Percentiles rank a stretch among this genome's conserved stretches.
These are phyloP conservation scores for Sindora glabra DNA, from an alignment of 306 rosid species.

Conservation along the genomic window DNA sequence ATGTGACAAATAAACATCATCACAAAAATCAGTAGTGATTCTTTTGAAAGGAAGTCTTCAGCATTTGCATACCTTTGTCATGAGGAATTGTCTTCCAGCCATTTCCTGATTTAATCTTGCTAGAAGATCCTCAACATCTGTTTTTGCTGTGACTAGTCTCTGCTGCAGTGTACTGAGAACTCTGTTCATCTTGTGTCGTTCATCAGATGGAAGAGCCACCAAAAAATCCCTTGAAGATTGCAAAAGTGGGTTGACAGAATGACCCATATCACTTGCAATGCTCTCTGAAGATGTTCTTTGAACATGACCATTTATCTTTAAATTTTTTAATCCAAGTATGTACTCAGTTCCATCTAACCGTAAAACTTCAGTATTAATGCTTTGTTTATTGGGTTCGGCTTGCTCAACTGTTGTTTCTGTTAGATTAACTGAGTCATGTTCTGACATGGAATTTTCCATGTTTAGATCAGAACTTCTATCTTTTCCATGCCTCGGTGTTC, in stretches of 20 bases:
- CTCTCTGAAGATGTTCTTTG: slow-evolving; percentile 45
- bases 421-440: slow-evolving; percentile 25
- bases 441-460: slow-evolving; percentile 27
- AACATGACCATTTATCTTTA: slow-evolving; percentile 30
- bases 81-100: slow-evolving; percentile 71
- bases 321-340: slow-evolving; percentile 23
- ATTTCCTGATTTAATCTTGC: slow-evolving; percentile 85
- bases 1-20: neutral
- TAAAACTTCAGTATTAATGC: slow-evolving; percentile 28
- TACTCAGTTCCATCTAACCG: slow-evolving; percentile 62
- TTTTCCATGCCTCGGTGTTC: slow-evolving; percentile 38
- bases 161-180: slow-evolving; percentile 52
- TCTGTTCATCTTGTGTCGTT: slow-evolving; percentile 56
- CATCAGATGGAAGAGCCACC: slow-evolving; percentile 47
- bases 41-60: neutral
- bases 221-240: slow-evolving; percentile 29
- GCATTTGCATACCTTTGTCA: slow-evolving; percentile 48
- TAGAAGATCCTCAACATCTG: slow-evolving; percentile 73
- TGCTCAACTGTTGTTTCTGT: slow-evolving; percentile 15
- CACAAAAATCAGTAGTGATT: neutral
- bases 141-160: slow-evolving; percentile 55
- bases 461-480: slow-evolving; percentile 29
- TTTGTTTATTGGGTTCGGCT: slow-evolving; percentile 17
- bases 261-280: slow-evolving; percentile 40
- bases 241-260: slow-evolving; percentile 26